These are phyloP conservation scores for Fonsecaea monophora DNA, from an alignment of 2,329 filamentous ascomycete species.

Conservation along the genomic window DNA sequence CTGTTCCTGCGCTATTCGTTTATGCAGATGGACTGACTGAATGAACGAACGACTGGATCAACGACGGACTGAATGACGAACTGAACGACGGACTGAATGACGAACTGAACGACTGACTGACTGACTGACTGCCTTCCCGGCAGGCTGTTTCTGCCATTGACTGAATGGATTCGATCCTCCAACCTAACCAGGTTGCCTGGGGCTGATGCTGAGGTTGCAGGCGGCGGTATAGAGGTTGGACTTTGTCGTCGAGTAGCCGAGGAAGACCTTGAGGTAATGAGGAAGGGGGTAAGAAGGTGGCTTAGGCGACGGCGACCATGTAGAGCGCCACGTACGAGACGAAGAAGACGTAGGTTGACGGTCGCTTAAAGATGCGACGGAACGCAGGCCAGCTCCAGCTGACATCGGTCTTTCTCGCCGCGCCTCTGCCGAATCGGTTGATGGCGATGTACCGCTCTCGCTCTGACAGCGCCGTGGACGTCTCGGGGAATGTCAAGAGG, in stretches of 20 bases:
- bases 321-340: slow-evolving; percentile 36
- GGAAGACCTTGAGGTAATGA: slow-evolving; percentile 26
- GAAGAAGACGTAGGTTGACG: slow-evolving; percentile 41
- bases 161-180: no score
- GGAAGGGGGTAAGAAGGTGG: no score
- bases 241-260: slow-evolving; percentile 30
- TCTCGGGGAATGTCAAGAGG: slow-evolving; percentile 28
- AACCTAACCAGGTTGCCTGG: background rate
- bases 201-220: slow-evolving; percentile 33
- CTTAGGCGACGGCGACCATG: slow-evolving; percentile 36
- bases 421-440: slow-evolving; percentile 38
- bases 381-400: slow-evolving; percentile 38
- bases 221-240: slow-evolving; percentile 38
- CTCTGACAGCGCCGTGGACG: no score
- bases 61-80: no score
- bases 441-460: slow-evolving; percentile 38
- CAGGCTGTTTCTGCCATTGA: no score
- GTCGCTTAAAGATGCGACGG: slow-evolving; percentile 15
- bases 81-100: no score
- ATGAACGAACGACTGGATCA: no score
- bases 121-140: no score
- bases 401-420: slow-evolving; percentile 35
- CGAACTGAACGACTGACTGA: no score
- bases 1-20: no score
- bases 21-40: no score